Evolutionary conservation across 352 stramenopile genomes (phyloP).

Genomic region (Globisporangium paroecandrum): DNA sequence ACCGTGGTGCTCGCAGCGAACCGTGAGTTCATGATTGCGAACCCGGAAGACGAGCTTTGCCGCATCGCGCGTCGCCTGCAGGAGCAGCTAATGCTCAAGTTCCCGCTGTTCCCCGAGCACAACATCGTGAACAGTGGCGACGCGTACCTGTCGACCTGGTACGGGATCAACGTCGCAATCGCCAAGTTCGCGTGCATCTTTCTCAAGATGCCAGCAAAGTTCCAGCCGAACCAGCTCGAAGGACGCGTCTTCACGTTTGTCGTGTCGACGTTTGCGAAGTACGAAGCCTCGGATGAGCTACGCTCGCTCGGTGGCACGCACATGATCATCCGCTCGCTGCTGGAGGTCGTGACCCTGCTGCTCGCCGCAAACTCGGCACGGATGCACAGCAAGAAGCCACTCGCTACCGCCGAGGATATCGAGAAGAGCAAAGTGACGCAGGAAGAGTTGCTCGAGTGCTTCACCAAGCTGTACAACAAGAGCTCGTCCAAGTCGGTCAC

Average conservation of each 20-base stretch:
- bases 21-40: constrained; percentile 22
- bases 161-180: constrained; percentile 68
- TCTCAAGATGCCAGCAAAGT: constrained; percentile 23
- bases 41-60: constrained; percentile 28
- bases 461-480: constrained; percentile 66
- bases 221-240: constrained; percentile 28
- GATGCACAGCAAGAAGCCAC: background rate
- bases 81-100: constrained; percentile 56
- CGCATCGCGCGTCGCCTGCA: constrained; percentile 29
- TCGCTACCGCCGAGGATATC: background rate
- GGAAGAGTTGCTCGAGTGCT: constrained; percentile 46
- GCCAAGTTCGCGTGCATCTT: constrained; percentile 65
- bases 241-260: constrained; percentile 52
- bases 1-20: constrained; percentile 60
- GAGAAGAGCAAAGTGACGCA: constrained; percentile 13
- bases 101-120: constrained; percentile 55
- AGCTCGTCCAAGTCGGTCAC: constrained; percentile 65
- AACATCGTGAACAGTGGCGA: constrained; percentile 44
- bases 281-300: constrained; percentile 56
- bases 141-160: constrained; percentile 55
- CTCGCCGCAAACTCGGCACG: constrained; percentile 19
- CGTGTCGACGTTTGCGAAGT: constrained; percentile 53
- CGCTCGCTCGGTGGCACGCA: constrained; percentile 54
- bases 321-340: constrained; percentile 49
- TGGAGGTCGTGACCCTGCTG: constrained; percentile 59